Percentiles rank a stretch among this genome's conserved stretches.
Conservation (phyloP, 176 grass and related monocot genomes). For the Hordeum marinum region DNA sequence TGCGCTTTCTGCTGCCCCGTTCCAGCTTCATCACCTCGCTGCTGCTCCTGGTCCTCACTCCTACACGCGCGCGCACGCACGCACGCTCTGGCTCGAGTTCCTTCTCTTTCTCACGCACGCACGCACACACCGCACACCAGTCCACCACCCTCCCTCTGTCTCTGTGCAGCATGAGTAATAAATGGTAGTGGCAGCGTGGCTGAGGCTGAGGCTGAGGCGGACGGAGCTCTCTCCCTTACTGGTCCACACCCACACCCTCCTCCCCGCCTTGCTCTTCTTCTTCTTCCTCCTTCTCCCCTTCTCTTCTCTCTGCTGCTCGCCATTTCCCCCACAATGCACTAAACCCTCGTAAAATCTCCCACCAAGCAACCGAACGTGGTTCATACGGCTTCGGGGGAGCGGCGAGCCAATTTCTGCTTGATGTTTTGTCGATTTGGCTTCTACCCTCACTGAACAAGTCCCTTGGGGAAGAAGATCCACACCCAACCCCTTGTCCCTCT, state of each 20-base stretch:
- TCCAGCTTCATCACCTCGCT: slow-evolving; percentile 6
- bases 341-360: slow-evolving; percentile 46
- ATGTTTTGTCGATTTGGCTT: background rate
- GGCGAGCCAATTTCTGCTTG: slow-evolving; percentile 1
- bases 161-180: slow-evolving; percentile 39
- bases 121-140: background rate
- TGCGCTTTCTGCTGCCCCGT: slow-evolving; percentile 37
- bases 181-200: slow-evolving; percentile 38
- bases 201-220: background rate
- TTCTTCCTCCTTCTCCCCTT: background rate
- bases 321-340: background rate
- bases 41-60: background rate
- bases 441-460: background rate
- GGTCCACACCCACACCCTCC: background rate
- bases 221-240: background rate
- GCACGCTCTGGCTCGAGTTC: background rate
- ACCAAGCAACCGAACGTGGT: background rate
- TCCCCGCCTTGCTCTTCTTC: background rate
- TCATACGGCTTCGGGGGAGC: background rate
- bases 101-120: background rate
- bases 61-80: slow-evolving; percentile 19
- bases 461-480: slow-evolving; percentile 16
- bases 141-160: background rate
- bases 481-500: background rate
- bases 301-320: background rate